Evolutionary conservation across 164 flowering plant genomes (phyloP), one percentile per base, ranked within the genome.

Genomic region (Buxus sempervirens): DNA sequence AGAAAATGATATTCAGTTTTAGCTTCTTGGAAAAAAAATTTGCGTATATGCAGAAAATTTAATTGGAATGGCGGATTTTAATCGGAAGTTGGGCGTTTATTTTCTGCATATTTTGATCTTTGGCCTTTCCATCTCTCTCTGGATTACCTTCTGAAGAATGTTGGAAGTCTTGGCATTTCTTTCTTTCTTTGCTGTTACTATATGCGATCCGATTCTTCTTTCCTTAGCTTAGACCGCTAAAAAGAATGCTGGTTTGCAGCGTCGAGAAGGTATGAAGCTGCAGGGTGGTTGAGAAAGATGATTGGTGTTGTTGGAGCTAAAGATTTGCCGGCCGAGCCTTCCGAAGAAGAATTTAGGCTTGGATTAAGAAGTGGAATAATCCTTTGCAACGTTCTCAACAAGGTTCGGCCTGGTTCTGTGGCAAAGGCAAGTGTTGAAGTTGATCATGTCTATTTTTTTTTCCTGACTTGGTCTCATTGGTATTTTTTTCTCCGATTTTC

Each of bases 301-400:
- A 83, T 84, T 15, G 98, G 96, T 27, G 85, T 90, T 21, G 89
- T 88, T 18, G 89, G 82, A 22, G 91, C 88, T 4, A 93, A 75
- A 78, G 97, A 90, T 80, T 85, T 93, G 76, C 93, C 98, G 0
- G 87, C 89, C 0, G 94, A 90, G 79, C 98, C 97, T 23, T 84
- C 97, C 0, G 98, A 90, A 74, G 96, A 93, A 66, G 97, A 89
- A 72, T 89, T 89, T 64, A 79, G 90, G 71, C 79, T 86, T 61
- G 97, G 87, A 3, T 78, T 93, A 76, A 83, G 97, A 73, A 93
- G 91, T 75, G 98, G 98, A 1, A 70, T 84, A 18, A 86, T 93
- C 38, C 91, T 93, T 38, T 93, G 98, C 75, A 86, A 82, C 81
- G 93, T 76, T 38, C 79, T 93, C 22, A 93, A 93, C 66, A 91